Conservation (phyloP, 805 yeast genomes). For the Kodamaea restingae region DNA sequence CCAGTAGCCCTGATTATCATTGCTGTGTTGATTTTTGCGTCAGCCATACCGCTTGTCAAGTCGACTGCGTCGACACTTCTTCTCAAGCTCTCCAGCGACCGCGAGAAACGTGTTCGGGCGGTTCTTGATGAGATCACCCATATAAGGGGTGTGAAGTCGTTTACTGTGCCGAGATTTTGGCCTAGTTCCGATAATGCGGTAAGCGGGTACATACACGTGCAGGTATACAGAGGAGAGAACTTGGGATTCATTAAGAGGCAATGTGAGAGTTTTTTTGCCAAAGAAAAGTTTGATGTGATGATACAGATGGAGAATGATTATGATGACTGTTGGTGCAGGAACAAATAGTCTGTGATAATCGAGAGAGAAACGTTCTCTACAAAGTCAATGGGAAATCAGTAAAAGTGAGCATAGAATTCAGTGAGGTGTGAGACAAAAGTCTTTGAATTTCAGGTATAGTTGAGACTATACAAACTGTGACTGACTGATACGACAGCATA, state of each 20-base stretch:
- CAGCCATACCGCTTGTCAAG: conserved; percentile 79
- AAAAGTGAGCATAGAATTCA: too few relatives aligned
- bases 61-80: conserved; percentile 75
- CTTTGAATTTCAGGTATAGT: too few relatives aligned
- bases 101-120: conserved; percentile 60
- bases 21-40: conserved; percentile 70
- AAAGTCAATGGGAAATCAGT: too few relatives aligned
- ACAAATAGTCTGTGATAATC: too few relatives aligned
- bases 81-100: conserved; percentile 53
- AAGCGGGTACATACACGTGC: conserved; percentile 78
- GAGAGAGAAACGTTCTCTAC: too few relatives aligned
- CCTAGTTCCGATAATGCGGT: conserved; percentile 36
- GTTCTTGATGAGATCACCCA: conserved; percentile 63
- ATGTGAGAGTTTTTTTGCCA: conserved; percentile 52
- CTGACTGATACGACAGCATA: too few relatives aligned
- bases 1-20: conserved; percentile 89
- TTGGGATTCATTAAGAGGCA: conserved; percentile 55
- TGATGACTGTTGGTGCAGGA: conserved; percentile 66
- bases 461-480: too few relatives aligned
- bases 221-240: conserved; percentile 63
- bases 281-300: conserved; percentile 49
- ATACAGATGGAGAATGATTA: conserved; percentile 66
- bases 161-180: conserved; percentile 92
- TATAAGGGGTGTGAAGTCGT: conserved; percentile 77
- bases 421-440: too few relatives aligned